Base-by-base conservation (phyloP, 371 early-diverging fungal species). In the Circinella minor region DNA sequence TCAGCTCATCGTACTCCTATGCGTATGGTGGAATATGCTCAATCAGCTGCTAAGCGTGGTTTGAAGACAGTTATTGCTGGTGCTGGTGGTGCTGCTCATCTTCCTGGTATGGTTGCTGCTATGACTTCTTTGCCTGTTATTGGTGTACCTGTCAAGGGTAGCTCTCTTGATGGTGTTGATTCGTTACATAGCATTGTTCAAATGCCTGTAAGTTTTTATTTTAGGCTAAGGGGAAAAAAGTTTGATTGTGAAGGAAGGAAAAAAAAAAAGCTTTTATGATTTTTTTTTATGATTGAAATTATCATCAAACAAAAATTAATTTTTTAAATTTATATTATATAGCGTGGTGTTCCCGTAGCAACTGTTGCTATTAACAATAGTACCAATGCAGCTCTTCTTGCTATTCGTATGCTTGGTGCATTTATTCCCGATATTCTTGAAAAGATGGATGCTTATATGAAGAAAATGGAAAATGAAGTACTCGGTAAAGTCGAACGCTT, bases 71-170 rank as follows among this genome's bases (percentile, higher is more conserved):
- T 98, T 68, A 96, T 98, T 78, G 98, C 98, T 17, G 99, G 93
- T 46, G 99, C 99, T 43, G 99, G 99, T 46, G 99, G 99, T 51
- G 99, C 99, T 17, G 99, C 99, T 34, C 98, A 98, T 82, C 83
- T 98, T 59, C 98, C 99, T 4, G 99, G 99, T 51, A 98, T 98
- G 99, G 97, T 96, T 3, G 98, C 99, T 37, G 96, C 96, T 37
- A 85, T 96, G 80, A 97, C 99, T 0, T 92, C 97, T 15, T 81
- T 98, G 14, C 99, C 98, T 5, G 99, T 98, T 47, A 93, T 98
- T 73, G 99, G 99, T 57, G 98, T 98, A 10, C 99, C 99, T 36
- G 94, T 98, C 49, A 94, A 95, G 61, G 92, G 96, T 61, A 95
- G 91, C 73, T 88, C 88, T 36, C 82, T 98, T 38, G 98, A 98